Conservation (phyloP, 1,284 basidiomycete species). For the Leccinum subrobustum region DNA sequence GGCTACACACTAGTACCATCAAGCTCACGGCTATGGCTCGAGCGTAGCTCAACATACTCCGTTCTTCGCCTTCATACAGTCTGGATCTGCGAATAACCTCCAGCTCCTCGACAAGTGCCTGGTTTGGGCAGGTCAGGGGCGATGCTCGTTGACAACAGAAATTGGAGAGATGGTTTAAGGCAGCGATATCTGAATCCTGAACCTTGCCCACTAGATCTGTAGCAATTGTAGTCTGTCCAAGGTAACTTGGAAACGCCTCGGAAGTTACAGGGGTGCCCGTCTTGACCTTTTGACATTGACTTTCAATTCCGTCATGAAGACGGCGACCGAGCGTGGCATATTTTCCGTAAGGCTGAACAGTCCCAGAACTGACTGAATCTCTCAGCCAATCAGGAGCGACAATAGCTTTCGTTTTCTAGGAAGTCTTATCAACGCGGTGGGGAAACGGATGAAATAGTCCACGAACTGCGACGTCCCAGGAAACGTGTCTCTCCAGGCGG, state of each 20-base stretch:
- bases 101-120: conserved; percentile 53
- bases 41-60: conserved; percentile 66
- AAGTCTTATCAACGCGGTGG: conserved; percentile 4
- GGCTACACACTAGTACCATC: not conserved
- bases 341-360: conserved; percentile 46
- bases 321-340: conserved; percentile 52
- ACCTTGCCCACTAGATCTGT: conserved; percentile 12
- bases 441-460: not conserved
- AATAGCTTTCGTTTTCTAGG: conserved; percentile 59
- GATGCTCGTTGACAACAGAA: conserved; percentile 62
- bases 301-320: conserved; percentile 44
- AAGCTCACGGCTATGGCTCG: conserved; percentile 60
- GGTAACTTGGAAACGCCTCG: conserved; percentile 5
- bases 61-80: conserved; percentile 60
- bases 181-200: conserved; percentile 14
- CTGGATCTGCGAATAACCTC: conserved; percentile 58
- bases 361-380: conserved; percentile 47
- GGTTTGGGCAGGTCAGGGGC: conserved; percentile 65
- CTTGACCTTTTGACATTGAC: conserved; percentile 40
- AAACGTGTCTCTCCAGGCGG: conserved; percentile 65
- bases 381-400: conserved; percentile 69
- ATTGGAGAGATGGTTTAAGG: conserved; percentile 40
- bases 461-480: conserved; percentile 63
- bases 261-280: not conserved
- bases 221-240: conserved; percentile 8